A percentile compares a stretch with the other conserved stretches of the same genome.
These are phyloP conservation scores for Inga leiocalycina DNA, from an alignment of 306 rosid genomes.

Conservation along the genomic window DNA sequence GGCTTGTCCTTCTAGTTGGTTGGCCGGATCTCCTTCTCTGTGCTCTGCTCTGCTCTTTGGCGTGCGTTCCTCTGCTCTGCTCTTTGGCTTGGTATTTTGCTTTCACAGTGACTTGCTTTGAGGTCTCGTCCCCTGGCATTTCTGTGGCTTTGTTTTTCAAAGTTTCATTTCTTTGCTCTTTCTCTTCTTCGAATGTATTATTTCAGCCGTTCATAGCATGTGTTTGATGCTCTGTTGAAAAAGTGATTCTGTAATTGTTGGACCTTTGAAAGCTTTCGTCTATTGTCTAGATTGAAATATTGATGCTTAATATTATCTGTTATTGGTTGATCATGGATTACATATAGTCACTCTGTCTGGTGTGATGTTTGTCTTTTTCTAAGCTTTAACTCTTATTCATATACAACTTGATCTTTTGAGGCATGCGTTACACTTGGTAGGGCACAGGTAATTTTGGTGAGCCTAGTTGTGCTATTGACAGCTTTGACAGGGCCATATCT, in stretches of 20 bases:
- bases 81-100: too few relatives aligned
- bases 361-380: conserved; percentile 12
- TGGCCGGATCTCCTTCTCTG: too few relatives aligned
- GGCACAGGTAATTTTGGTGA: conserved; percentile 90
- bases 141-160: too few relatives aligned
- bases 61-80: too few relatives aligned
- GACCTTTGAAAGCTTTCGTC: neutral
- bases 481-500: conserved; percentile 82
- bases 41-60: too few relatives aligned
- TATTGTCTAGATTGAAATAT: neutral
- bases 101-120: too few relatives aligned
- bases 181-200: too few relatives aligned
- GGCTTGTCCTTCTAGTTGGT: too few relatives aligned
- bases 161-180: too few relatives aligned
- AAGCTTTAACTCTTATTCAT: neutral
- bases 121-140: too few relatives aligned
- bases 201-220: too few relatives aligned
- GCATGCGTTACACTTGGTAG: conserved; percentile 96
- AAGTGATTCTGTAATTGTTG: neutral
- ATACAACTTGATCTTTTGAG: conserved; percentile 45
- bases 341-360: conserved; percentile 2
- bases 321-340: conserved; percentile 9
- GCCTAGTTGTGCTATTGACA: conserved; percentile 80
- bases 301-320: neutral
- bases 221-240: too few relatives aligned